Percentiles rank a stretch among this genome's conserved stretches.
These are phyloP conservation scores for Isabelozyma pseudorhagii DNA, from an alignment of 805 yeast genomes.

Conservation along the genomic window DNA sequence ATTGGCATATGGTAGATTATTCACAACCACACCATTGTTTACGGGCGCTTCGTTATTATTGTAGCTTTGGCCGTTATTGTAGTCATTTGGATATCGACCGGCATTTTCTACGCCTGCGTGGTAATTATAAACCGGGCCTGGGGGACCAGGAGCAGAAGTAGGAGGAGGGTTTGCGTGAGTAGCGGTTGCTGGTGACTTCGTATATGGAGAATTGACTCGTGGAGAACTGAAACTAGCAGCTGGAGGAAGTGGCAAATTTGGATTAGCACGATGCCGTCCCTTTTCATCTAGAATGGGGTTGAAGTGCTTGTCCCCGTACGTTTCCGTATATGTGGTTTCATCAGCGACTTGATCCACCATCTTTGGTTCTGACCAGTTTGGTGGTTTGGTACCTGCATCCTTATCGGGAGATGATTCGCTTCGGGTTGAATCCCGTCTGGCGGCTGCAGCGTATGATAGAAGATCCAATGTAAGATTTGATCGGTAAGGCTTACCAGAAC, in stretches of 20 bases:
- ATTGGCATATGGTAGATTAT: background rate
- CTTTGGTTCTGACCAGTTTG: background rate
- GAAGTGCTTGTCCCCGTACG: background rate
- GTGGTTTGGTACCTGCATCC: background rate
- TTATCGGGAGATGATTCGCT: background rate
- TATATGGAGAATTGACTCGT: background rate
- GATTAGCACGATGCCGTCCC: background rate
- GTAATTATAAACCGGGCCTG: too few relatives aligned
- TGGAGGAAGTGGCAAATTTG: background rate
- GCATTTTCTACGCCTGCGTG: background rate
- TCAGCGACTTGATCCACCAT: background rate
- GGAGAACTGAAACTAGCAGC: background rate
- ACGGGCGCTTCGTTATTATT: background rate
- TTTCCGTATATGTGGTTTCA: background rate
- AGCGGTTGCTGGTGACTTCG: background rate
- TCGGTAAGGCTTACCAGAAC: constrained; percentile 2
- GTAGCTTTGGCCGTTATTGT: background rate
- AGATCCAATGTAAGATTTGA: constrained; percentile 35
- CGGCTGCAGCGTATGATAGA: constrained; percentile 39
- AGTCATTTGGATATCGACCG: background rate
- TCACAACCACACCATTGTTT: background rate
- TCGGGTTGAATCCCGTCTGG: constrained; percentile 15
- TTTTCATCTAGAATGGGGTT: background rate
- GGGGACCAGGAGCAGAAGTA: too few relatives aligned
- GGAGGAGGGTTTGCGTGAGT: background rate